phyloP scores from a whole-genome alignment of 805 yeast genomes.

The Helenozyma baotianmanensis region DNA sequence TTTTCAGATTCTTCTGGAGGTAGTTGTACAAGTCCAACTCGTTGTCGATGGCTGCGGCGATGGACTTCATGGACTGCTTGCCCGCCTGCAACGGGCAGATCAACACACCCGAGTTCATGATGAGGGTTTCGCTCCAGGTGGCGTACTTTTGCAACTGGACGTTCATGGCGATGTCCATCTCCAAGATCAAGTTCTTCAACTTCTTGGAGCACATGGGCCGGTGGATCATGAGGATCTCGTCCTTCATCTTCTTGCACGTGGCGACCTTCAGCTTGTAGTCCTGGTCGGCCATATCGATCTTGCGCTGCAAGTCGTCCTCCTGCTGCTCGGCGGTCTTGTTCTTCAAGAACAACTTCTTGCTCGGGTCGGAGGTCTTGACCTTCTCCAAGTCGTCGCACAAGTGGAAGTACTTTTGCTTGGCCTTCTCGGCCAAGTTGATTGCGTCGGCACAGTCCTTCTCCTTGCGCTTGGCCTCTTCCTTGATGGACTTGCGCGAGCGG shows the following conservation, averaged over 20 bases:
- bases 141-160: conserved; percentile 87
- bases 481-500: conserved; percentile 66
- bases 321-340: conserved; percentile 78
- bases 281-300: conserved; percentile 78
- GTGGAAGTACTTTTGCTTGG: conserved; percentile 67
- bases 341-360: conserved; percentile 76
- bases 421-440: conserved; percentile 81
- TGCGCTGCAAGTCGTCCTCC: conserved; percentile 81
- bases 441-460: conserved; percentile 86
- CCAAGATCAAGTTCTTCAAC: conserved; percentile 73
- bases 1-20: conserved; percentile 45
- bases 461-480: conserved; percentile 75
- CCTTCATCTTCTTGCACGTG: conserved; percentile 66
- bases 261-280: conserved; percentile 80
- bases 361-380: conserved; percentile 74
- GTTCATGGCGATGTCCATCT: conserved; percentile 84
- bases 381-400: conserved; percentile 85
- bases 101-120: conserved; percentile 80
- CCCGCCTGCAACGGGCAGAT: conserved; percentile 63
- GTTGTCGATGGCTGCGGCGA: conserved; percentile 75
- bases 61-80: conserved; percentile 64
- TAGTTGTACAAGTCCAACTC: conserved; percentile 77
- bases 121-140: conserved; percentile 76
- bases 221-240: conserved; percentile 63
- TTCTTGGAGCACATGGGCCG: conserved; percentile 74